Evolutionary conservation across 2,329 filamentous ascomycete genomes (phyloP), one percentile per base, ranked within the genome.

Genomic region (Phaeosphaeriaceae sp.): DNA sequence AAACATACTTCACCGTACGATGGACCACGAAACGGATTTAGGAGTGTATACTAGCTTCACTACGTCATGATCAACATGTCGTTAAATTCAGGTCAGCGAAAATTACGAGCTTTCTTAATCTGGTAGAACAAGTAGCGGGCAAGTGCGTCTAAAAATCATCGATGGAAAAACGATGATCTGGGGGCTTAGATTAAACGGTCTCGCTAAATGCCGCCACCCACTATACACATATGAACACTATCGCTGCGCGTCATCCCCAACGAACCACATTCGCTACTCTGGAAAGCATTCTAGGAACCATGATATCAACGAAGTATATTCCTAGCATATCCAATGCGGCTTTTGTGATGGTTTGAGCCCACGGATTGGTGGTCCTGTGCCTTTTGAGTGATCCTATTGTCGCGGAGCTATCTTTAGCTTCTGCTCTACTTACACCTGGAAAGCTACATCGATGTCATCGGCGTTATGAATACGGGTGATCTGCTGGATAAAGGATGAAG

Each of bases 141-240:
- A 35, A 20, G 46, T 35, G 42, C 34, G 43, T 38, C 38, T 45
- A 38, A 21, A 34, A 30, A 35, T 43, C 15, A 42, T 26, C 47
- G 26, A 35, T 18, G 46, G 30, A 42, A 28, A 49, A 40, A 46
- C 43, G 50, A 50, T 34, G 36, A 50, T 46, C 46, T 28, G 50
- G 50, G 54, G 49, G 47, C 38, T 40, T 42, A 52, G 15, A 58
- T 57, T 57, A 47, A 43, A 18, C 30, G 15, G 23, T 12, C 52
- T 54, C 54, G 57, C 54, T 54, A 56, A 56, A 13, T 1, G 17
- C 40, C 36, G 45, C 43, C 40, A 37, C 32, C 13, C 29, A 54
- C 58, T 56, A 30, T 54, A 52, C 20, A 18, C 36, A 60, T 47
- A 58, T 50, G 52, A 56, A 36, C 20, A 36, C 20, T 49, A 52